phyloP scores from a whole-genome alignment of 202 grass and related monocot genomes.

The Zoysia matrella region DNA sequence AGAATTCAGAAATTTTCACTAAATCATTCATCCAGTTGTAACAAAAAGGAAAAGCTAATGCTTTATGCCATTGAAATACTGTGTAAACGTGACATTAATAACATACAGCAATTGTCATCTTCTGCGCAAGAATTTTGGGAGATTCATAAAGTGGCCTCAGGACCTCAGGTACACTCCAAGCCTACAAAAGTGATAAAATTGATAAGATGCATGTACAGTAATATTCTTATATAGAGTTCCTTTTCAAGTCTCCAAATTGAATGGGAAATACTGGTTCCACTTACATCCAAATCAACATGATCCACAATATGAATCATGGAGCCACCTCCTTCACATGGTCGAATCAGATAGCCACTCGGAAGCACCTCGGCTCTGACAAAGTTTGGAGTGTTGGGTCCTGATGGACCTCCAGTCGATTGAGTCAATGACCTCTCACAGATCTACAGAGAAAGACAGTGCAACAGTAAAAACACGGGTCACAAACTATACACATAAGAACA shows the following conservation, averaged over 20 bases:
- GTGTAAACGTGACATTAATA: slow-evolving; percentile 9
- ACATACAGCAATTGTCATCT: slow-evolving; percentile 92
- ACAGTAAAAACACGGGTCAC: slow-evolving; percentile 24
- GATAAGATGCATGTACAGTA: slow-evolving; percentile 19
- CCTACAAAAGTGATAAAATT: slow-evolving; percentile 48
- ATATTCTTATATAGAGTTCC: background rate
- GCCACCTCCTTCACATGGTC: no score
- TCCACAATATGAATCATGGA: no score
- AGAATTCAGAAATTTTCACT: slow-evolving; percentile 20
- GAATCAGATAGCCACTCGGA: no score
- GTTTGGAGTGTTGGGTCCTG: slow-evolving; percentile 44
- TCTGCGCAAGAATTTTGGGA: slow-evolving; percentile 76
- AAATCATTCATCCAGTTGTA: slow-evolving; percentile 9
- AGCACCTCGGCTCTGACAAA: no score
- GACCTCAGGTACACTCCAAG: slow-evolving; percentile 73
- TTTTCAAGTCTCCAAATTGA: background rate
- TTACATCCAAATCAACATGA: slow-evolving; percentile 82
- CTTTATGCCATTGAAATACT: background rate
- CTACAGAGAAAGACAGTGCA: slow-evolving; percentile 54
- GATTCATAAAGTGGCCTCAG: no score
- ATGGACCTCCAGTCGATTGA: slow-evolving; percentile 75
- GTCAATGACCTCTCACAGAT: slow-evolving; percentile 97
- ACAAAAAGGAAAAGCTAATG: background rate
- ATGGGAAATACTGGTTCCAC: slow-evolving; percentile 10
- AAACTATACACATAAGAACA: background rate